Percentiles rank a stretch among this genome's conserved stretches.
phyloP scores from a whole-genome alignment of 2,329 filamentous ascomycete species.

The Gnomoniopsis smithogilvyi region DNA sequence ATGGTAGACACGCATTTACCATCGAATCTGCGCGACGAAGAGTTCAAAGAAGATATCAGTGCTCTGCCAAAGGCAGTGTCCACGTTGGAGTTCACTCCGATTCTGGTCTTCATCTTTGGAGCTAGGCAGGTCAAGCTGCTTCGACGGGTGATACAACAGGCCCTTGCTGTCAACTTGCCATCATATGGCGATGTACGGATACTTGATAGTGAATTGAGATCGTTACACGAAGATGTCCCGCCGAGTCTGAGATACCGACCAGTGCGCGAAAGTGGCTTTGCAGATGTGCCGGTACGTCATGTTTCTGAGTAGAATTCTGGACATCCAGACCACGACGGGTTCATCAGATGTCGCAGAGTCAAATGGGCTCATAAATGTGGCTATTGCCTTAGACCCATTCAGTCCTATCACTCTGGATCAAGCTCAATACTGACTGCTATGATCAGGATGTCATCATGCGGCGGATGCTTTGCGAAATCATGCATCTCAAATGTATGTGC shows the following conservation, averaged over 20 bases:
- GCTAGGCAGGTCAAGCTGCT: conserved; percentile 40
- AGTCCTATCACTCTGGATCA: too few species aligned
- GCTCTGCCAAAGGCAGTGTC: conserved; percentile 38
- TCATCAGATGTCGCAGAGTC: too few species aligned
- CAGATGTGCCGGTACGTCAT: conserved; percentile 26
- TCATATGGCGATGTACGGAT: conserved; percentile 36
- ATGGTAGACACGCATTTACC: conserved; percentile 44
- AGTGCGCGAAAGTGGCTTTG: conserved; percentile 28
- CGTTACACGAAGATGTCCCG: conserved; percentile 30
- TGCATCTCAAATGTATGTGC: conserved; percentile 44
- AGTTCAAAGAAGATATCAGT: conserved; percentile 45
- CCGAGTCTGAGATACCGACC: conserved; percentile 24
- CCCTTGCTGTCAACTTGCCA: conserved; percentile 31
- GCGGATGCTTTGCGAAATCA: conserved; percentile 35
- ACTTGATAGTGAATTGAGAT: conserved; percentile 32
- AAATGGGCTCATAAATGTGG: too few species aligned
- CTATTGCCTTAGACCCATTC: too few species aligned
- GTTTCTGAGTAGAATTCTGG: too few species aligned
- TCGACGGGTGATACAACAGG: conserved; percentile 39
- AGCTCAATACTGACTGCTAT: too few species aligned
- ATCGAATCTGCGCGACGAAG: conserved; percentile 44
- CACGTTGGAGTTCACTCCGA: conserved; percentile 38
- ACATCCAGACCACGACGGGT: too few species aligned
- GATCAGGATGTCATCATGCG: conserved; percentile 32
- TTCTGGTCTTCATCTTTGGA: conserved; percentile 41